Evolutionary conservation across 257 asterid genomes (phyloP), one percentile per base, ranked within the genome.

Genomic region (Misopates orontium): DNA sequence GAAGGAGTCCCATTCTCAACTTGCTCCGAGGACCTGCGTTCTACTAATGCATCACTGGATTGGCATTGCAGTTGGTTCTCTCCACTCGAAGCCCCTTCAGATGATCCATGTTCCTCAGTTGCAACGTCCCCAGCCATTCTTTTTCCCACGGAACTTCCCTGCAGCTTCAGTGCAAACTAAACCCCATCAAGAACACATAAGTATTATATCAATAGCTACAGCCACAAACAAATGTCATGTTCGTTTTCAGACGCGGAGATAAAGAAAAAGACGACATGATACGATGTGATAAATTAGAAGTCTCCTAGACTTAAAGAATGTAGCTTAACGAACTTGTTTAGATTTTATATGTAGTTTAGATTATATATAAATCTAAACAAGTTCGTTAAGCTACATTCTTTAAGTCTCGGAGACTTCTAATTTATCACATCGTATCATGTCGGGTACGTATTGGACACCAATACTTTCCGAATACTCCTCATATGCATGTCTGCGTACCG

Each of bases 11-110:
- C 95, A 74, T 77, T 87, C 69, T 89, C 95, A 72, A 87, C 83
- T 83, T 89, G 93, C 75, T 89, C 95, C 0, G 75, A 85, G 21
- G 90, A 89, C 77, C 96, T 80, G 88, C 87, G 84, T 75, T 89
- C 96, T 0, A 87, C 89, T 76, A 85, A 71, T 28, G 83, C 91
- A 78, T 87, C 95, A 55, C 88, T 79, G 5, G 95, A 67, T 71
- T 81, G 91, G 70, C 82, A 82, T 47, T 64, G 75, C 75, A 75
- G 85, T 78, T 76, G 82, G 36, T 78, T 72, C 48, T 71, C 84
- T 68, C 80, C 87, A 75, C 75, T 80, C 21, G 83, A 80, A 53
- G 67, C 79, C 41, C 77, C 89, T 59, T 83, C 95, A 68, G 69
- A 71, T n/a, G 91, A 85, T 66, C 77, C 88, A 67, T 84, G 56